Evolutionary conservation across 306 rosid species (phyloP).

Genomic region (Inga laurina): DNA sequence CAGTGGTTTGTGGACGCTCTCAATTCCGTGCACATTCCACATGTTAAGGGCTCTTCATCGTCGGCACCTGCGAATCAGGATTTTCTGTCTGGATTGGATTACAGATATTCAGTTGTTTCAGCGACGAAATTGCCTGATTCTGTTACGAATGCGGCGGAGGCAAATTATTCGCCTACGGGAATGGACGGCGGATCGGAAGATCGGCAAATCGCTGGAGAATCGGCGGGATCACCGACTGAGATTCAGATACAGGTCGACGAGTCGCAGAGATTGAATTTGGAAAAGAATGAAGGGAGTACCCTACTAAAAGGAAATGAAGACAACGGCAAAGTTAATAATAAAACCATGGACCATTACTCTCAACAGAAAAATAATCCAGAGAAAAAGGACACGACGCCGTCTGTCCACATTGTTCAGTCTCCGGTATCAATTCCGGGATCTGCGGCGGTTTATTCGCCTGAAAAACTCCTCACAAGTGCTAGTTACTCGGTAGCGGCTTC

Average conservation of each 20-base stretch:
- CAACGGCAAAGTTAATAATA: conserved; percentile 34
- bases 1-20: conserved; percentile 87
- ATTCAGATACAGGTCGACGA: conserved; percentile 46
- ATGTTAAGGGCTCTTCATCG: conserved; percentile 43
- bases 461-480: conserved; percentile 43
- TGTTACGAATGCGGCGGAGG: conserved; percentile 18
- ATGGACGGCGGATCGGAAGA: conserved; percentile 59
- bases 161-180: conserved; percentile 41
- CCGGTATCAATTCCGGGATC: conserved; percentile 30
- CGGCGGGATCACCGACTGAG: conserved; percentile 31
- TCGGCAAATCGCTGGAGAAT: conserved; percentile 35
- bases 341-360: conserved; percentile 32
- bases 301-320: conserved; percentile 41
- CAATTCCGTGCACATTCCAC: conserved; percentile 66
- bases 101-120: conserved; percentile 38
- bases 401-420: neutral
- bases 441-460: conserved; percentile 16
- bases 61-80: conserved; percentile 55
- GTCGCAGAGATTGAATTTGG: conserved; percentile 47
- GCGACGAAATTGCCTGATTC: conserved; percentile 39
- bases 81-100: conserved; percentile 77
- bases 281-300: conserved; percentile 37
- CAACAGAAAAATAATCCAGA: conserved; percentile 34
- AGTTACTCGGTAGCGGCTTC: conserved; percentile 39
- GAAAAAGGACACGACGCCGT: conserved; percentile 6